phyloP scores from a whole-genome alignment of 2,329 filamentous ascomycete genomes.

The Aureobasidium subglaciale region DNA sequence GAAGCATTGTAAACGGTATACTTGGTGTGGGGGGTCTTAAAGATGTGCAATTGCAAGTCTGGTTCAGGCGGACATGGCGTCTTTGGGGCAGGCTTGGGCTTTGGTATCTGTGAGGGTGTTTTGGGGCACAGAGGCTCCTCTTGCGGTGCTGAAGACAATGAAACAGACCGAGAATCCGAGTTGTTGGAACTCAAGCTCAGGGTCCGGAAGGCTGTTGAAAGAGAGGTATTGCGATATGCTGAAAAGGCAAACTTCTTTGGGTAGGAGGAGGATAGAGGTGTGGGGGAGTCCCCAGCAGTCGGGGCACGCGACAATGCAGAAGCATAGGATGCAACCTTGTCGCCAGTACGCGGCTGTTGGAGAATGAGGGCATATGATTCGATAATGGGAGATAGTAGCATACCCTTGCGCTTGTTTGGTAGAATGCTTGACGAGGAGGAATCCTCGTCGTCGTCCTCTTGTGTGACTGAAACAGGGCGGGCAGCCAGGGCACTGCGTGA shows the following conservation, averaged over 20 bases:
- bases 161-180: not conserved
- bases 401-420: conserved; percentile 47
- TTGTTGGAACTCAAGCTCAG: conserved; percentile 17
- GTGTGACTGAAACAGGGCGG: not conserved
- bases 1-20: conserved; percentile 14
- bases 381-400: conserved; percentile 32
- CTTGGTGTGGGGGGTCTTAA: conserved; percentile 15
- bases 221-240: conserved; percentile 15
- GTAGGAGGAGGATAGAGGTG: not conserved
- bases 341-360: conserved; percentile 20
- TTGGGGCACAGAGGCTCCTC: conserved; percentile 15
- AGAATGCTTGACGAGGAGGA: conserved; percentile 27
- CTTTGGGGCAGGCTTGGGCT: conserved; percentile 15
- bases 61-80: conserved; percentile 4
- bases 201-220: conserved; percentile 17
- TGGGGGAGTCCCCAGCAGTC: conserved; percentile 22
- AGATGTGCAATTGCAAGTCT: conserved; percentile 4
- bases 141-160: conserved; percentile 15
- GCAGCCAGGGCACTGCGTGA: conserved; percentile 9
- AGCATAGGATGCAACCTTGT: conserved; percentile 23
- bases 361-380: conserved; percentile 16
- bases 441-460: conserved; percentile 18
- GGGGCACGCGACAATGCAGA: conserved; percentile 26
- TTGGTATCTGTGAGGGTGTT: conserved; percentile 20
- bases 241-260: not conserved